Conservation (phyloP, 1,284 basidiomycete species). For the Sparassis latifolia region DNA sequence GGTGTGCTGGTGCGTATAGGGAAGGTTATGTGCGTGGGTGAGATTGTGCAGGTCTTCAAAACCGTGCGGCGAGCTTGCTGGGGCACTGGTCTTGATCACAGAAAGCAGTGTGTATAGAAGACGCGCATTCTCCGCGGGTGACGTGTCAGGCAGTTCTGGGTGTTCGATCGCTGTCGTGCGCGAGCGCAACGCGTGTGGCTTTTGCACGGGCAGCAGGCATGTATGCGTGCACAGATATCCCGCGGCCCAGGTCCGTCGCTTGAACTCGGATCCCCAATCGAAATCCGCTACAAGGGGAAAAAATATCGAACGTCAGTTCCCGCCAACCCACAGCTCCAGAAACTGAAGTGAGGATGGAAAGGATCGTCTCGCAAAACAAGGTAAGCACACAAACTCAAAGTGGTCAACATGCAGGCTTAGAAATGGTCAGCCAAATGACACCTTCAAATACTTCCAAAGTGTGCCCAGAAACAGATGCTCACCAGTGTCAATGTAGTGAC, state of each 20-base stretch:
- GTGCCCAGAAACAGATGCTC: background rate
- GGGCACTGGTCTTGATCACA: background rate
- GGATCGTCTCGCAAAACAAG: background rate
- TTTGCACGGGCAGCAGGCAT: background rate
- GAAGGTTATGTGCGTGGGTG: background rate
- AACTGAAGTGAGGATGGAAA: background rate
- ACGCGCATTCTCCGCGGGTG: background rate
- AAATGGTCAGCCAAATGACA: too few species aligned
- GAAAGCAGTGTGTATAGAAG: background rate
- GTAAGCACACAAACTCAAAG: too few species aligned
- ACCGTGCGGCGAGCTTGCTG: background rate
- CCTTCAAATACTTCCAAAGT: too few species aligned
- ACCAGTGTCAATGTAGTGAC: background rate
- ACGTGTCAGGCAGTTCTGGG: background rate
- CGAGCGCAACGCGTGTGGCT: background rate
- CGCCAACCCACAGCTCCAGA: background rate
- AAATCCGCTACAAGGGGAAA: background rate
- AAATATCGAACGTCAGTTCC: background rate
- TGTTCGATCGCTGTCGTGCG: background rate
- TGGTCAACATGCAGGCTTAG: too few species aligned
- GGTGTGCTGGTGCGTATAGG: background rate
- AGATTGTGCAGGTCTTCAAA: background rate
- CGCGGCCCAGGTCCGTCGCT: background rate
- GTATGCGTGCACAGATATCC: background rate
- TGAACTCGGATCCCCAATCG: background rate